Base-by-base conservation (phyloP, 1,284 basidiomycete species). In the Ganoderma multipileum region DNA sequence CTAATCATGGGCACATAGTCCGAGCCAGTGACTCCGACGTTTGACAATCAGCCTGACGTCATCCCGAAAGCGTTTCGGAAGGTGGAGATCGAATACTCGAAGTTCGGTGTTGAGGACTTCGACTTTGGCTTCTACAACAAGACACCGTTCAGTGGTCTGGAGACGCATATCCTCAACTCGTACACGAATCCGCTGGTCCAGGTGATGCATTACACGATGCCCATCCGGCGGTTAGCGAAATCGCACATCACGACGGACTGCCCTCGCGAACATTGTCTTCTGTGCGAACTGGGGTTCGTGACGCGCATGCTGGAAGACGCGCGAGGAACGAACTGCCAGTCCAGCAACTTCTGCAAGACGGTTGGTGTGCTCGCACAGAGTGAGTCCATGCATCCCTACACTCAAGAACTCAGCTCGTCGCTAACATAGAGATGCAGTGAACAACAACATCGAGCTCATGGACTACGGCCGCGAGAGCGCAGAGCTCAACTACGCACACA, bases 101-200 rank as follows among this genome's bases (percentile, higher is more conserved):
- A 96, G 76, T 99, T 99, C 75, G 97, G 97, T n/a, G 95, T 99
- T 33, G 97, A 97, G 79, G 97, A 99, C 81, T 99, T 99, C 77
- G 98, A 99, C 79, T 99, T 99, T 77, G 97, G 95, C 0, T 98
- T 95, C 78, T 98, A 96, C 81, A 98, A 98, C 80, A 91, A 89
- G 76, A 99, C 98, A 0, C 79, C 87, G 33, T 96, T 90, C 77
- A 96, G 95, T 68, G 98, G 98, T 4, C 86, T 99, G 61, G 98
- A 99, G 81, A 98, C 97, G 1, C 96, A 99, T 78, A 99, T 99
- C 70, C 85, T 95, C 64, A 98, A 99, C 80, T 99, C 96, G 23
- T 99, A 99, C 81, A 98, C 97, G 33, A 99, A 99, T 78, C 85
- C 96, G 0, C 81, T 99, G 30, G 83, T 99, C 1, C 97, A 99